A percentile compares a stretch with the other conserved stretches of the same genome.
These are phyloP conservation scores for Rhizophora apiculata DNA, from an alignment of 345 rosid genomes.

Conservation along the genomic window DNA sequence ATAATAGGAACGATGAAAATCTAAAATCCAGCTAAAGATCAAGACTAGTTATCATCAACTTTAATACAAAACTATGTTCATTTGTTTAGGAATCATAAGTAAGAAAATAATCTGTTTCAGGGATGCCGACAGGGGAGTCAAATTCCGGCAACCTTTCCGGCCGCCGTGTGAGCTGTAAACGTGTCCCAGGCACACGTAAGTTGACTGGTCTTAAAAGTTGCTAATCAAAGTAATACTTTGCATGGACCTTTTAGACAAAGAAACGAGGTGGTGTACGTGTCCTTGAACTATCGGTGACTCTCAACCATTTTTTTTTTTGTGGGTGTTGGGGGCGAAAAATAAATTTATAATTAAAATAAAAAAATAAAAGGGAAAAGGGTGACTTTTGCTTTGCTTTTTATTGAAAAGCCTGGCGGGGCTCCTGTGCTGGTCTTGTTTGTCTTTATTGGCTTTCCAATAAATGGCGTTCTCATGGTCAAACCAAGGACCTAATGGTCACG, in stretches of 20 bases:
- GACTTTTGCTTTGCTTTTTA: background rate
- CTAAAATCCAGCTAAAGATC: background rate
- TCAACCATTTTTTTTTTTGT: background rate
- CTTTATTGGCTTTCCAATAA: constrained; percentile 17
- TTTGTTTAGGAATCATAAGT: background rate
- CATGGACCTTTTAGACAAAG: constrained; percentile 36
- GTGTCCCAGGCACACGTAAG: constrained; percentile 40
- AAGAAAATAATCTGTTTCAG: constrained; percentile 15
- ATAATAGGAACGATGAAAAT: constrained; percentile 6
- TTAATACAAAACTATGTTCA: no score
- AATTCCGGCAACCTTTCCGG: constrained; percentile 28
- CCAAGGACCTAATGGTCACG: constrained; percentile 22
- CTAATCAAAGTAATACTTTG: constrained; percentile 30
- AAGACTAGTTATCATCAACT: background rate
- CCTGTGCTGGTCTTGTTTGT: constrained; percentile 26
- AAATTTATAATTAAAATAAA: no score
- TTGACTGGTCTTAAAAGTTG: constrained; percentile 22
- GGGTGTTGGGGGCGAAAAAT: constrained; percentile 12
- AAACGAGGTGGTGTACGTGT: constrained; percentile 22
- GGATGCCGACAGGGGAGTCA: constrained; percentile 30
- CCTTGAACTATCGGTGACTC: background rate
- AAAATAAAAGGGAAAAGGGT: background rate
- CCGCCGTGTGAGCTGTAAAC: constrained; percentile 7
- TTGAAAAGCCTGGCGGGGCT: constrained; percentile 36
- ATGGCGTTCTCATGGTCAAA: constrained; percentile 20